Conservation (phyloP, 1,284 basidiomycete genomes). For the Leccinum brunneo-olivaceum region DNA sequence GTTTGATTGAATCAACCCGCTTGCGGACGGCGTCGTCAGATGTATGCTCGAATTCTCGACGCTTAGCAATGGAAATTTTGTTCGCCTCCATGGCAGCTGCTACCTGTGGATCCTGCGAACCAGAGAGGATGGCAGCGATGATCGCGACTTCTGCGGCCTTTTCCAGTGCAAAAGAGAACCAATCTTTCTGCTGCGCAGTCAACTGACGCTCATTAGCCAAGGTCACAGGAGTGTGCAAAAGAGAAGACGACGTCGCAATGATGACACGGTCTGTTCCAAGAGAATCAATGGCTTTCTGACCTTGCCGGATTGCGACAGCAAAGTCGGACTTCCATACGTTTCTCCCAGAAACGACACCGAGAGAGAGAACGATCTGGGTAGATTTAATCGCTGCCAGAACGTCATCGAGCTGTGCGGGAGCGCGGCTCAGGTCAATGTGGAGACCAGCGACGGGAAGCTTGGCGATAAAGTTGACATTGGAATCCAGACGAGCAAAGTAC, state of each 20-base stretch:
- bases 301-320: conserved; percentile 73
- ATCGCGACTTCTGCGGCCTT: conserved; percentile 90
- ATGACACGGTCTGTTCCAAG: conserved; percentile 88
- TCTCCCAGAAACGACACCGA: conserved; percentile 96
- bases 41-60: conserved; percentile 92
- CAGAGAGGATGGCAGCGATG: conserved; percentile 78
- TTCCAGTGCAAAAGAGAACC: conserved; percentile 99
- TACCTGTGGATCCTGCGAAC: conserved; percentile 71
- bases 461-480: conserved; percentile 84
- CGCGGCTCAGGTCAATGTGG: conserved; percentile 96
- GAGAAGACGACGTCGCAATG: conserved; percentile 93
- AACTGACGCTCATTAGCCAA: conserved; percentile 92
- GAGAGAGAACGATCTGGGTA: conserved; percentile 80
- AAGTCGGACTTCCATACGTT: conserved; percentile 99
- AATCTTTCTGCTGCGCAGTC: conserved; percentile 86
- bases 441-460: conserved; percentile 93
- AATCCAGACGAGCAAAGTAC: conserved; percentile 95
- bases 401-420: conserved; percentile 82
- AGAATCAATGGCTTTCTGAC: conserved; percentile 77
- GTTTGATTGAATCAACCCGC: conserved; percentile 89
- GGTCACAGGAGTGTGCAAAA: conserved; percentile 97
- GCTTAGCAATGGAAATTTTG: conserved; percentile 87
- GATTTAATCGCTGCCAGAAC: conserved; percentile 82
- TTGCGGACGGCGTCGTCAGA: conserved; percentile 96
- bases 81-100: conserved; percentile 79